Evolutionary conservation across 768 basidiomycete genomes (phyloP), one percentile per base, ranked within the genome.

Genomic region (Auricularia sp.): DNA sequence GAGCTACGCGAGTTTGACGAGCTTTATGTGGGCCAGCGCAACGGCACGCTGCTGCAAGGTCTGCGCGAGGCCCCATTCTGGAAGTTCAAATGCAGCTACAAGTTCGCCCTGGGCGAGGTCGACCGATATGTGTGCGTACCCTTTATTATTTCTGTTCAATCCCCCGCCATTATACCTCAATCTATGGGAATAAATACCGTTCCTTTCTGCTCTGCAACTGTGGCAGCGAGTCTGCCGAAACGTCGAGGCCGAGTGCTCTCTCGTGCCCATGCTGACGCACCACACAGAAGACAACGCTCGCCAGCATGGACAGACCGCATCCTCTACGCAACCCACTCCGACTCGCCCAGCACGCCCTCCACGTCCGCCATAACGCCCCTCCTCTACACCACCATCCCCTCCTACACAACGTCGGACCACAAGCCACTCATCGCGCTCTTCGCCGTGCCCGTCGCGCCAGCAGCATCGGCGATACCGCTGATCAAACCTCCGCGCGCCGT

Each of bases 231-330:
- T 29, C 29, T 29, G 29, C 29, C 29, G 29, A 29, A 29, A 29
- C 29, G 29, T 29, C 29, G 29, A 29, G 29, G 29, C 29, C 29
- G 29, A 29, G 29, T 29, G 29, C 29, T 29, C 29, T 29, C 29
- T 29, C 29, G 29, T 29, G 29, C 29, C 8, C 39, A 14, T 2
- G 8, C 39, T 42, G 60, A 64, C 36, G 61, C 43, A 53, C 61
- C 21, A 69, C 62, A 12, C 42, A 36, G 54, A 29, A 61, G 8
- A 11, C 88, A 84, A 70, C 86, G 96, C 10, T 81, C 79, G 1
- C 95, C 96, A 0, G 85, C 93, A 23, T 98, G 93, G 90, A 97
- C 94, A 35, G 96, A 98, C 74, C 83, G 96, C 56, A 83, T 98
- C 54, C 77, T 98, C 71, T 97, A 93, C 71, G 81, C 90, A 12